These are phyloP conservation scores for Tubosaeta sp. DNA, from an alignment of 768 basidiomycete species.

Conservation along the genomic window DNA sequence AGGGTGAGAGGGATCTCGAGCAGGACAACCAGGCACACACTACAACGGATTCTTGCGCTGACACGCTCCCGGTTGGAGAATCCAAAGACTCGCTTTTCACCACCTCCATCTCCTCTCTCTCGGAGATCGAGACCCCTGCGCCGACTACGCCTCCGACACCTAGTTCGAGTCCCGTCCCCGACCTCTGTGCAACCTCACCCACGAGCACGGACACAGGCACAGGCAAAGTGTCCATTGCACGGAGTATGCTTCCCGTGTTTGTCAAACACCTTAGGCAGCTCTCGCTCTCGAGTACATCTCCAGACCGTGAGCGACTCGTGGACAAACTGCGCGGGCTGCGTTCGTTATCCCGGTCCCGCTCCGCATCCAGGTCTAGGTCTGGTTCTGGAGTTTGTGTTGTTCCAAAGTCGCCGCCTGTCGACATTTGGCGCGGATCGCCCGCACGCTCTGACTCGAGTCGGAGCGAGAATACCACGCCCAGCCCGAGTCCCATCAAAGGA, in stretches of 20 bases:
- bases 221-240: constrained; percentile 9
- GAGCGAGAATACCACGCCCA: constrained; percentile 11
- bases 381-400: not conserved
- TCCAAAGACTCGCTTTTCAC: constrained; percentile 30
- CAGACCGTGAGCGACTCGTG: constrained; percentile 21
- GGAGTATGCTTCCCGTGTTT: constrained; percentile 29
- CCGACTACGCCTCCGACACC: constrained; percentile 29
- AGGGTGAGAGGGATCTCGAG: not conserved
- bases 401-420: constrained; percentile 4
- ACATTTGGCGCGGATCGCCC: constrained; percentile 16
- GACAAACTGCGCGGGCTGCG: constrained; percentile 22
- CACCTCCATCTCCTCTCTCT: constrained; percentile 21
- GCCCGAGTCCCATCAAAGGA: constrained; percentile 21
- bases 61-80: constrained; percentile 16
- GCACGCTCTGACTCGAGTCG: constrained; percentile 13
- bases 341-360: constrained; percentile 12
- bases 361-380: not conserved
- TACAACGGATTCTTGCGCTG: not conserved
- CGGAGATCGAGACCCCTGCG: constrained; percentile 16
- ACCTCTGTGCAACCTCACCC: constrained; percentile 1
- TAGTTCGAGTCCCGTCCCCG: constrained; percentile 1
- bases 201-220: not conserved
- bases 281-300: constrained; percentile 15
- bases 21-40: not conserved
- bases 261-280: constrained; percentile 25